phyloP scores from a whole-genome alignment of 2,329 filamentous ascomycete genomes.

The Ceratocystis destructans region DNA sequence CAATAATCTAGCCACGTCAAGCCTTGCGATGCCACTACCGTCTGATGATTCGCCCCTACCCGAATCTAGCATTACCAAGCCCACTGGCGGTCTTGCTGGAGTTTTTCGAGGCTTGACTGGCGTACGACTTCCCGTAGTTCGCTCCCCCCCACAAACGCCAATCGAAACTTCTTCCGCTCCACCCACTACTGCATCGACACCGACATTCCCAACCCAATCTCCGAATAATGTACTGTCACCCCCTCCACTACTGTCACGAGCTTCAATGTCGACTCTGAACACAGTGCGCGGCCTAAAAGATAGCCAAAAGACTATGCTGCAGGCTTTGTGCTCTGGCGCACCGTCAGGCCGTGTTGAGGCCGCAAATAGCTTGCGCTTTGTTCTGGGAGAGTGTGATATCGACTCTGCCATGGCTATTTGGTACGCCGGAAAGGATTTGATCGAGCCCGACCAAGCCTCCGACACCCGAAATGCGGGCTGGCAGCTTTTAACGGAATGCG shows the following conservation, averaged over 20 bases:
- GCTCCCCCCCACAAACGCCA: conserved; percentile 32
- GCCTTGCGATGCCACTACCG: conserved; percentile 41
- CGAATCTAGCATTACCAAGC: conserved; percentile 35
- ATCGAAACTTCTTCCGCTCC: conserved; percentile 27
- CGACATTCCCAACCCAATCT: background rate
- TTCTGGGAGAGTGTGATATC: conserved; percentile 45
- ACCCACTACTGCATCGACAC: conserved; percentile 11
- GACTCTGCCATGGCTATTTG: conserved; percentile 49
- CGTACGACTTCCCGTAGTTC: conserved; percentile 35
- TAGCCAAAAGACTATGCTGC: conserved; percentile 41
- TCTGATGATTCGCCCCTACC: conserved; percentile 43
- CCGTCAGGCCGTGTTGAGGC: conserved; percentile 42
- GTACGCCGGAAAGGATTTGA: conserved; percentile 52
- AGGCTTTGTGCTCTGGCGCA: conserved; percentile 39
- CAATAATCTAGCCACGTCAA: conserved; percentile 22
- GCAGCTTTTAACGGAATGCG: conserved; percentile 52
- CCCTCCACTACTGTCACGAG: conserved; percentile 12
- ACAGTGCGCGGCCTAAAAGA: conserved; percentile 34
- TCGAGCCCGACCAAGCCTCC: conserved; percentile 41
- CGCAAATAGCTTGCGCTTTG: conserved; percentile 41
- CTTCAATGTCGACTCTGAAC: conserved; percentile 23
- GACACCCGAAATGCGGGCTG: conserved; percentile 47
- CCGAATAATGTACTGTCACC: conserved; percentile 9
- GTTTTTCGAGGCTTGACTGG: conserved; percentile 50
- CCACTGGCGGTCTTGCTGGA: conserved; percentile 42